Base-by-base conservation (phyloP, 306 rosid genomes). In the Senna tora region DNA sequence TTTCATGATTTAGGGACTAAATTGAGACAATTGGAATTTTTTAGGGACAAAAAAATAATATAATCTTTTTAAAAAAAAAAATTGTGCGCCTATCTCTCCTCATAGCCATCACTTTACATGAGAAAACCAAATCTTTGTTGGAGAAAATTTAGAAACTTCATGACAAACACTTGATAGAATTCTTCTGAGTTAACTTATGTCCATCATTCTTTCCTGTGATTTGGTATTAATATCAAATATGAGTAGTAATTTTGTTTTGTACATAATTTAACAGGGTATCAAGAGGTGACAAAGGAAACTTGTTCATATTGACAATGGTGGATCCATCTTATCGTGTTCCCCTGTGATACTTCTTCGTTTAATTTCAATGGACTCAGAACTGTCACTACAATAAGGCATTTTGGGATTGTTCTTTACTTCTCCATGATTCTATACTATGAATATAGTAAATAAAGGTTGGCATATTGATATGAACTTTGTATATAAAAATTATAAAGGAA, bases 241-340 rank as follows among this genome's bases (percentile, higher is more conserved):
- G 59, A 17, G 0, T 53, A 34, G 5, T 67, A 41, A 45, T 53
- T 25, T 58, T 62, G 47, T 11, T 14, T 19, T 64, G 14, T 22
- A 42, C 51, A 15, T 66, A 21, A 68, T 42, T 59, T 83, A 38
- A 71, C 97, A 90, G 98, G 82, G 87, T 93, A 49, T 90, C 98
- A 49, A 88, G 97, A 84, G 97, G 96, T 20, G 97, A 93, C 75
- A 87, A 84, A 80, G 98, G 98, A 74, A 93, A 93, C 87, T 78
- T 93, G 84, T 90, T 93, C 84, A 64, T 93, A 79, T 72, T 88
- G 88, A 93, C 87, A 83, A 85, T 90, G 98, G 81, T 88, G 0
- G 93, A 93, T 76, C 96, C 89, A 22, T 88, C 97, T 13, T 93
- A 93, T 74, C 83, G 90, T 51, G 87, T 90, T 67, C 97, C 97